Conservation (phyloP, 2,329 filamentous ascomycete species). For the Epichloe hybrida region DNA sequence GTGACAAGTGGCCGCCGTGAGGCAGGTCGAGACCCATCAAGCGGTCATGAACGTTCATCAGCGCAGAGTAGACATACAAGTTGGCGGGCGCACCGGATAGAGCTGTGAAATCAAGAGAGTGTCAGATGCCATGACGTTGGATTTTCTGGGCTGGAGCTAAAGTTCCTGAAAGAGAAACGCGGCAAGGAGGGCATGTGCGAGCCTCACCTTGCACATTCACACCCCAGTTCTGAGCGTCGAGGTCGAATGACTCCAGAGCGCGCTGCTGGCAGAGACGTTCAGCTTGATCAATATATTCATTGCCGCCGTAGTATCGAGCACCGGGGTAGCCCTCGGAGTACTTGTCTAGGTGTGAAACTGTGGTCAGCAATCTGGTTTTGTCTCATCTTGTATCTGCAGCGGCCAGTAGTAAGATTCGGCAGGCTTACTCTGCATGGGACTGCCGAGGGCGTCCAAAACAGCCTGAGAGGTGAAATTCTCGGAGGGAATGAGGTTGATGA, state of each 20-base stretch:
- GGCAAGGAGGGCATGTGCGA: background rate
- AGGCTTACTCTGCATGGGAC: slow-evolving; percentile 78
- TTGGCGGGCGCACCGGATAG: slow-evolving; percentile 66
- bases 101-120: slow-evolving; percentile 37
- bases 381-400: background rate
- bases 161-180: no score
- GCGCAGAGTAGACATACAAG: slow-evolving; percentile 86
- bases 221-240: slow-evolving; percentile 81
- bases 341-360: slow-evolving; percentile 48
- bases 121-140: background rate
- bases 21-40: slow-evolving; percentile 96
- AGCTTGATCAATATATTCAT: slow-evolving; percentile 87
- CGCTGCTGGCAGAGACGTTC: slow-evolving; percentile 83
- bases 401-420: slow-evolving; percentile 1
- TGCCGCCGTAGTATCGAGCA: slow-evolving; percentile 91
- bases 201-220: slow-evolving; percentile 80
- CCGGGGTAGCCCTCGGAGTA: slow-evolving; percentile 98
- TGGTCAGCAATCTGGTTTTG: background rate
- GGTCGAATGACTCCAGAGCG: slow-evolving; percentile 73
- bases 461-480: slow-evolving; percentile 94
- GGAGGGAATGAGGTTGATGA: slow-evolving; percentile 92
- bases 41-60: slow-evolving; percentile 84
- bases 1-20: slow-evolving; percentile 88
- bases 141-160: background rate
- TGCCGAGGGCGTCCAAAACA: slow-evolving; percentile 80